Base-by-base conservation (phyloP, 2,329 filamentous ascomycete species). In the Stachybotrys elegans region DNA sequence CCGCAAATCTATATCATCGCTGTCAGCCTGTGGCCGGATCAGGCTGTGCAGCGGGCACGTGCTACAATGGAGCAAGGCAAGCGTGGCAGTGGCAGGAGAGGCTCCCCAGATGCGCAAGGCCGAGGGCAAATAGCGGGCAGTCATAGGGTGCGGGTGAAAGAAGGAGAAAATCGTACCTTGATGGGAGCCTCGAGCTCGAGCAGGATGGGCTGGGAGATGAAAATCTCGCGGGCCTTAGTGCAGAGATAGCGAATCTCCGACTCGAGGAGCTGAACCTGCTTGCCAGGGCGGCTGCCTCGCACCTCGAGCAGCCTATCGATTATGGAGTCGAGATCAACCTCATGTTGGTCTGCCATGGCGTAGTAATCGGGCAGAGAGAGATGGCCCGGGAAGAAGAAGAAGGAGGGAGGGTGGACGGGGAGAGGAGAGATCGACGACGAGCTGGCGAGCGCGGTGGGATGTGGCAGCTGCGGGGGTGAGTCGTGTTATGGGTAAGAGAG, bases 241-340 rank as follows among this genome's bases (percentile, higher is more conserved):
- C 93, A 98, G 54, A 98, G 82, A 71, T 83, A 95, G 65, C 92
- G 86, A 58, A 98, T 98, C 75, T 97, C 93, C 49, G 88, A 84
- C 71, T 98, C 93, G 55, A 95, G 78, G 56, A 98, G 81, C 75
- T 97, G 92, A 44, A 98, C 93, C 73, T 97, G 93, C 78, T 98
- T 98, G 61, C 93, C 93, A 46, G 93, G 93, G 64, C 93, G 85
- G 79, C 91, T 96, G 67, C 92, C 93, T 72, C 93, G 86, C 66
- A 97, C 93, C 75, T 98, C 93, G 65, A 97, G 79, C 63, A 98
- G 82, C 71, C 93, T 84, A 72, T 97, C 92, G 78, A 98, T 97
- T 83, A 97, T 95, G 63, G 91, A 96, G 73, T 98, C 93, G 75
- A 98, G 81, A 75, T 97, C 92, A 73, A 97, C 88, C 73, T 97